Percentiles rank a stretch among this genome's conserved stretches.
These are phyloP conservation scores for Collybia sp. DNA, from an alignment of 768 basidiomycete species.

Conservation along the genomic window DNA sequence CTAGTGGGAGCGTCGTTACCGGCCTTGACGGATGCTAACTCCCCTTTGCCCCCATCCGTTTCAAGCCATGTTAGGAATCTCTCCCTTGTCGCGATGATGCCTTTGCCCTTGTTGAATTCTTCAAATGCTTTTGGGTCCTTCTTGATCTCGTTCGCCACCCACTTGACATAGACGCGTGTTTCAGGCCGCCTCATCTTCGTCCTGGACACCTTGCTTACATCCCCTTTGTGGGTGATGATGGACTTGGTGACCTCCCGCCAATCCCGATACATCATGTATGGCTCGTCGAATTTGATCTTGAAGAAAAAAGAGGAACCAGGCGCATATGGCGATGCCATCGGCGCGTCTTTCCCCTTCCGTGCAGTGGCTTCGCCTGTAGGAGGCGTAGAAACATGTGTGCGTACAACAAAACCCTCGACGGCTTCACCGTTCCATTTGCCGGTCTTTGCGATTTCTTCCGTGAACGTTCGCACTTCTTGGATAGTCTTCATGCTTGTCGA, in stretches of 20 bases:
- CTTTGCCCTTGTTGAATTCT: slow-evolving; percentile 63
- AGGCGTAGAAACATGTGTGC: slow-evolving; percentile 55
- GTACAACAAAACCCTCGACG: slow-evolving; percentile 93
- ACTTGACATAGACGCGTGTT: slow-evolving; percentile 73
- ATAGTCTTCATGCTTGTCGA: slow-evolving; percentile 57
- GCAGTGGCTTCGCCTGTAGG: slow-evolving; percentile 24
- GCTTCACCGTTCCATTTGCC: slow-evolving; percentile 82
- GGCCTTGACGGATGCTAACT: slow-evolving; percentile 21
- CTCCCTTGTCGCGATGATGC: slow-evolving; percentile 82
- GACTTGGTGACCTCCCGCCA: slow-evolving; percentile 92
- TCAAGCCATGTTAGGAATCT: slow-evolving; percentile 69
- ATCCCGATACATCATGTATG: slow-evolving; percentile 97
- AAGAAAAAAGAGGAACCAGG: slow-evolving; percentile 91
- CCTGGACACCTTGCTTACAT: slow-evolving; percentile 18
- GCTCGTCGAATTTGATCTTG: slow-evolving; percentile 99
- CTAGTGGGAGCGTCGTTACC: slow-evolving; percentile 21
- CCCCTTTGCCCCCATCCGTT: slow-evolving; percentile 39
- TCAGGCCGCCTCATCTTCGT: slow-evolving; percentile 71
- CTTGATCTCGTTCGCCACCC: slow-evolving; percentile 78
- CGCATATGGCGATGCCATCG: slow-evolving; percentile 58
- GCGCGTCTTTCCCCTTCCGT: slow-evolving; percentile 23
- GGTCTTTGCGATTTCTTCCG: slow-evolving; percentile 54
- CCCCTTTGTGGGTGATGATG: slow-evolving; percentile 44
- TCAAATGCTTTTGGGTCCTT: slow-evolving; percentile 55
- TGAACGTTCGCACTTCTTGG: slow-evolving; percentile 67